These are phyloP conservation scores for Cystobasidium ongulense DNA, from an alignment of 768 basidiomycete genomes.

Conservation along the genomic window DNA sequence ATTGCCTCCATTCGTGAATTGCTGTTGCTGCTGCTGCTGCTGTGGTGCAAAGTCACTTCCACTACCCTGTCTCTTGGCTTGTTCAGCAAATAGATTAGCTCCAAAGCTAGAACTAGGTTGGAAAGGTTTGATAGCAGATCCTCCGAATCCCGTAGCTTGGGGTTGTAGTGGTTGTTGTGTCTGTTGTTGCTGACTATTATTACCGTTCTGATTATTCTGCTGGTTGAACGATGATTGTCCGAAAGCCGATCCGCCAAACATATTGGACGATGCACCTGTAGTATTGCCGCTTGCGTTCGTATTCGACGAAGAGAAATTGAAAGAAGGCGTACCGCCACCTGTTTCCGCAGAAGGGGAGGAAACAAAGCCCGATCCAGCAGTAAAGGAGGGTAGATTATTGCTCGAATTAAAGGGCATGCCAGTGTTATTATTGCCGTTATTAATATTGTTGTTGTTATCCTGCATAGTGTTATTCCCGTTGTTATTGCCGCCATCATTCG, in stretches of 20 bases:
- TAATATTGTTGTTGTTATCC: background rate
- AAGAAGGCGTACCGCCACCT: constrained; percentile 15
- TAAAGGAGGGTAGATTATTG: constrained; percentile 6
- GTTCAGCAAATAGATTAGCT: constrained; percentile 30
- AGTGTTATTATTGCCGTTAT: background rate
- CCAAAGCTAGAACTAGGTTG: constrained; percentile 41
- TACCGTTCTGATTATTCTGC: background rate
- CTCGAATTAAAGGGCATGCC: constrained; percentile 11
- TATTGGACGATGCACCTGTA: background rate
- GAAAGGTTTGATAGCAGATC: constrained; percentile 39
- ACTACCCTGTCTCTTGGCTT: background rate
- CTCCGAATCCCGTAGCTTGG: constrained; percentile 32
- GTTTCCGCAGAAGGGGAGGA: background rate
- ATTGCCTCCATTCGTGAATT: background rate
- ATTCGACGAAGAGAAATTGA: constrained; percentile 5
- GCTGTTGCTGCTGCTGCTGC: background rate
- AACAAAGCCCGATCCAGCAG: background rate
- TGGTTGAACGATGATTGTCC: background rate
- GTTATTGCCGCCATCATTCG: background rate
- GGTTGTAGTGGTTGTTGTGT: constrained; percentile 1
- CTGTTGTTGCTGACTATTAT: background rate
- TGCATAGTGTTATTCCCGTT: background rate
- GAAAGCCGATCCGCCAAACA: constrained; percentile 23
- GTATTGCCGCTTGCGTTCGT: background rate
- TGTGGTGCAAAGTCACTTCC: background rate